Evolutionary conservation across 768 basidiomycete genomes (phyloP), one percentile per base, ranked within the genome.

Genomic region (Lyophyllum semitale): DNA sequence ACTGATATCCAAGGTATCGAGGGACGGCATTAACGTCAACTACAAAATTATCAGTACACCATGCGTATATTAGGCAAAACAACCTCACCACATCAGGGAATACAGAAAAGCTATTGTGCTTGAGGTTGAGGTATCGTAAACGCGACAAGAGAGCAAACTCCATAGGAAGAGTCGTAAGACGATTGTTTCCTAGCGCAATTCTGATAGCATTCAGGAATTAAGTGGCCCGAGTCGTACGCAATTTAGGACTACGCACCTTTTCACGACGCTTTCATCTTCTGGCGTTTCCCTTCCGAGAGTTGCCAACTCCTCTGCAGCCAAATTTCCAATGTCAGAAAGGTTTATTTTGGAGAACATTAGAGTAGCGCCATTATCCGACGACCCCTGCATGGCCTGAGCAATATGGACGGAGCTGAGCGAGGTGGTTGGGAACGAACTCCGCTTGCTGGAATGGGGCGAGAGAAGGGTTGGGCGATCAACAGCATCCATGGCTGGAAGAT

Each of bases 1-100:
- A 60, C 93, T 95, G 40, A 99, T 81, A 70, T 99, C 97, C 59
- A 99, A 76, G 55, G 95, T 96, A 72, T 99, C 96, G 51, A 99
- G 79, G 6, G 88, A 88, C 3, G 88, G 84, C 75, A 98, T 85
- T 17, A 84, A 74, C 42, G 91, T 93, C 41, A 97, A 78, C 95
- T 96, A 57, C 15, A 43, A 44, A 42, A 8, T 13, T n/a, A 40
- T 66, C 37, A 60, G 61, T 12, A 41, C 15, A 52, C 37, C 54
- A 37, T 20, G 13, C 25, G 58, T 53, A 32, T 23, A 46, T 46
- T 40, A 13, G 41, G 59, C 23, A 29, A 45, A 52, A 55, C 46
- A 37, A 38, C 81, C 92, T 63, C 66, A 98, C 95, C 50, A 93
- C 93, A 57, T 87, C 83, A 17, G 97, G 97, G 59, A 99, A 92